Base-by-base conservation (phyloP, 768 basidiomycete species). In the Pulveroboletus ravenelii region DNA sequence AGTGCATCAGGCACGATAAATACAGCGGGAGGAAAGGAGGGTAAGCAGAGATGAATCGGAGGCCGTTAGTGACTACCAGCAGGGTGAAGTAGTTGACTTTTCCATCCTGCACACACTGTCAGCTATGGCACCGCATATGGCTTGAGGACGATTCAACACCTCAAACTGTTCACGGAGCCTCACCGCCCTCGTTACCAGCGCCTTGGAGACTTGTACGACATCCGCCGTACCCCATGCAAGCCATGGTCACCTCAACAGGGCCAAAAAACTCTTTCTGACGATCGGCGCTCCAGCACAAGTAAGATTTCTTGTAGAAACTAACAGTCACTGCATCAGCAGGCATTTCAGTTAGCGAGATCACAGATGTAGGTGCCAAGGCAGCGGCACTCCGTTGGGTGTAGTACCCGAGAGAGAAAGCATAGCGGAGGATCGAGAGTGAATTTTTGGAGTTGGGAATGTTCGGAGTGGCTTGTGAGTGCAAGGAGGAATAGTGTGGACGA, bases 281-380 rank as follows among this genome's bases (percentile, higher is more conserved):
- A 93, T 66, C 5, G 92, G 73, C 13, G 88, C 88, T 32, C 90
- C 89, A 38, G 91, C 80, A 8, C 89, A 89, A 0, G 88, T 91
- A 10, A 90, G 89, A 58, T 83, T 91, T 90, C 59, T 93, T 93
- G 70, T 93, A 93, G 60, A 92, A 90, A 39, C 85, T 88, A 46
- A 93, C 62, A 0, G 83, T 88, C 78, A 90, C 81, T 1, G 89
- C 90, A 65, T 93, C 90, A 10, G 89, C 84, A 5, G 83, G 79
- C 29, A 74, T 76, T 45, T 84, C 78, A 1, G 77, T 66, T 13
- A 93, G 72, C 13, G 85, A 85, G 48, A 92, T 77, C 15, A 72
- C 61, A 7, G 87, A 81, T 1, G 87, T 84, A 10, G 90, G 82
- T 2, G 82, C 89, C 35, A 92, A 73, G 3, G 89, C 89, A 7